Percentiles rank a stretch among this genome's conserved stretches.
Evolutionary conservation across 2,329 filamentous ascomycete genomes (phyloP).

Genomic region (Grosmannia huntii): DNA sequence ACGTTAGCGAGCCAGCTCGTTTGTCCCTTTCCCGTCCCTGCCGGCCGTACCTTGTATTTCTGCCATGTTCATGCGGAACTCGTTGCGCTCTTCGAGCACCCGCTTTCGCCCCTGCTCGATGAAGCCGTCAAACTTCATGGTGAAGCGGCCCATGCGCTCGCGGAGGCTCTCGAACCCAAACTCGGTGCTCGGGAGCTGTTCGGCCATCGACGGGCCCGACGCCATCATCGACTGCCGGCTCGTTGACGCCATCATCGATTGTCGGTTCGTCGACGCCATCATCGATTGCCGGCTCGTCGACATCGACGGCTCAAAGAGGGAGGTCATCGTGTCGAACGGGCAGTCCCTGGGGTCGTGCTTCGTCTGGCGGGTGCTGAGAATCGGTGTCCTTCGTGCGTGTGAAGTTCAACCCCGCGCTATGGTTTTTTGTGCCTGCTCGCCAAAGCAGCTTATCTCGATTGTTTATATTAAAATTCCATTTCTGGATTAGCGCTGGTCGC

Average conservation of each 20-base stretch:
- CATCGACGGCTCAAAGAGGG: conserved; percentile 55
- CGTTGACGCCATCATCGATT: conserved; percentile 41
- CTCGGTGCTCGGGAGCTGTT: conserved; percentile 76
- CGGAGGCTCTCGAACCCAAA: conserved; percentile 95
- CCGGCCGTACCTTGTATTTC: conserved; percentile 63
- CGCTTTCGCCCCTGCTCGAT: conserved; percentile 85
- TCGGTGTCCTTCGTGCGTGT: not conserved
- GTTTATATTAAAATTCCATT: conserved; percentile 6
- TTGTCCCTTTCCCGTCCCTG: not conserved
- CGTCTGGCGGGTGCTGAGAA: not conserved
- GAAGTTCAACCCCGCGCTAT: not conserved
- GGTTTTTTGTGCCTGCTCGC: not conserved
- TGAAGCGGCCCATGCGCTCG: conserved; percentile 91
- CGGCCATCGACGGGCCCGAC: conserved; percentile 47
- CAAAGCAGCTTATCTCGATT: not conserved
- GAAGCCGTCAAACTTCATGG: conserved; percentile 78
- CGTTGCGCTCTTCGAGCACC: conserved; percentile 84
- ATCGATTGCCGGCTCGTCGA: conserved; percentile 51
- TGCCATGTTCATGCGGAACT: conserved; percentile 80
- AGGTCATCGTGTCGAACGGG: conserved; percentile 29
- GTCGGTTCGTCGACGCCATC: conserved; percentile 37
- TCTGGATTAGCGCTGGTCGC: conserved; percentile 8
- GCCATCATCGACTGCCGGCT: conserved; percentile 42
- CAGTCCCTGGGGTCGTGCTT: not conserved
- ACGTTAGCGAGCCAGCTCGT: not conserved